phyloP scores from a whole-genome alignment of 1,284 basidiomycete genomes.

The Ceratobasidium sp. region DNA sequence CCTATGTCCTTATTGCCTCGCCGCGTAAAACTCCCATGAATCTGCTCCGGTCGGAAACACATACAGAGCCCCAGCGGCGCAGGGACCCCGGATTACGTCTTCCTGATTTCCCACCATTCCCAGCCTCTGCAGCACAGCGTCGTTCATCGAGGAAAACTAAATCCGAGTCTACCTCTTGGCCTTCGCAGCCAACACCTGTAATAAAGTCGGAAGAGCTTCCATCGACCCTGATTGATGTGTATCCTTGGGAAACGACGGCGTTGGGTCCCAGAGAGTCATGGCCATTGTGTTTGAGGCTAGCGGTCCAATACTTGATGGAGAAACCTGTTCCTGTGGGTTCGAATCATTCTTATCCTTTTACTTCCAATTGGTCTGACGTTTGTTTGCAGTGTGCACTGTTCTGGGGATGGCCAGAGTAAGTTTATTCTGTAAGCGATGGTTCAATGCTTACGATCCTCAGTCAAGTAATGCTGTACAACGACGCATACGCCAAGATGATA shows the following conservation, averaged over 20 bases:
- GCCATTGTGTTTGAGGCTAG: constrained; percentile 34
- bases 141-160: background rate
- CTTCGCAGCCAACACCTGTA: background rate
- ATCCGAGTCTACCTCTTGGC: constrained; percentile 1
- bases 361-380: background rate
- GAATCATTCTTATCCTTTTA: background rate
- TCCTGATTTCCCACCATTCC: constrained; percentile 4
- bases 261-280: constrained; percentile 32
- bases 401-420: constrained; percentile 34
- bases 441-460: background rate
- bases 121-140: constrained; percentile 1
- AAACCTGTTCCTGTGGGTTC: constrained; percentile 33
- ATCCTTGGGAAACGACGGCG: constrained; percentile 35
- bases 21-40: constrained; percentile 21
- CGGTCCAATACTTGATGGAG: constrained; percentile 23
- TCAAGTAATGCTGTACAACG: constrained; percentile 39
- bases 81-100: background rate
- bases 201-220: background rate
- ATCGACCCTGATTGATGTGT: constrained; percentile 14
- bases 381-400: constrained; percentile 1
- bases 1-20: constrained; percentile 16
- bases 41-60: constrained; percentile 11
- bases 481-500: constrained; percentile 38
- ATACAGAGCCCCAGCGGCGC: background rate
- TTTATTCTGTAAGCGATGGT: background rate